A percentile compares a stretch with the other conserved stretches of the same genome.
phyloP scores from a whole-genome alignment of 805 yeast species.

The Grigorovia transvaalensis region DNA sequence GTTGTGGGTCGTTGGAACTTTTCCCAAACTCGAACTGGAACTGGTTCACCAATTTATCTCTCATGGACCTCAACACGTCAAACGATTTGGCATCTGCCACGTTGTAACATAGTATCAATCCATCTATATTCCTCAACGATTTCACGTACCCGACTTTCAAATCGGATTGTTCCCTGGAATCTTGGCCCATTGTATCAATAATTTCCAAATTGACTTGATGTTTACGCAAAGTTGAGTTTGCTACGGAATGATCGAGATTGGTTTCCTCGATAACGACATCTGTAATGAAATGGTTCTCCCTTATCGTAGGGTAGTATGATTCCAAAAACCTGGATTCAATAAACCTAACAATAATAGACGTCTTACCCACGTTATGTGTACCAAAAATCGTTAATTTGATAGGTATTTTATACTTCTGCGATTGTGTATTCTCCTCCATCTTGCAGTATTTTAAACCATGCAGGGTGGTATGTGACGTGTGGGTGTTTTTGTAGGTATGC shows the following conservation, averaged over 20 bases:
- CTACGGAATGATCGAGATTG: constrained; percentile 29
- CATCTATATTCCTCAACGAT: constrained; percentile 72
- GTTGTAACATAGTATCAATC: constrained; percentile 71
- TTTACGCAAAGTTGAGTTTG: background rate
- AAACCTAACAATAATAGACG: constrained; percentile 73
- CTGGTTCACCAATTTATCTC: constrained; percentile 74
- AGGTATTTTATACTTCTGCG: constrained; percentile 1
- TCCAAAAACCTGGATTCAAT: constrained; percentile 86
- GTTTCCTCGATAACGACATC: constrained; percentile 43
- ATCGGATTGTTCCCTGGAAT: constrained; percentile 55
- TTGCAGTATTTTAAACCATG: background rate
- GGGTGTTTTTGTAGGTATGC: too few relatives aligned
- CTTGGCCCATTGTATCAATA: constrained; percentile 89
- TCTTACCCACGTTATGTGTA: constrained; percentile 78
- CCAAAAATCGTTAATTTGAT: constrained; percentile 81
- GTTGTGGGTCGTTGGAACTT: background rate
- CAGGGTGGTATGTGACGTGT: too few relatives aligned
- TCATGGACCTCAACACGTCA: constrained; percentile 61
- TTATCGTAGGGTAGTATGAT: constrained; percentile 73
- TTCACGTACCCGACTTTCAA: constrained; percentile 48
- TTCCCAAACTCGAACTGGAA: constrained; percentile 14
- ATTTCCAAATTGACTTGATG: constrained; percentile 44
- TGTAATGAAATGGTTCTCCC: constrained; percentile 75
- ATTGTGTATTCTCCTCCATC: background rate
- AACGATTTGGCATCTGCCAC: constrained; percentile 71